A percentile compares a stretch with the other conserved stretches of the same genome.
phyloP scores from a whole-genome alignment of 306 rosid species.

The Sindora glabra region DNA sequence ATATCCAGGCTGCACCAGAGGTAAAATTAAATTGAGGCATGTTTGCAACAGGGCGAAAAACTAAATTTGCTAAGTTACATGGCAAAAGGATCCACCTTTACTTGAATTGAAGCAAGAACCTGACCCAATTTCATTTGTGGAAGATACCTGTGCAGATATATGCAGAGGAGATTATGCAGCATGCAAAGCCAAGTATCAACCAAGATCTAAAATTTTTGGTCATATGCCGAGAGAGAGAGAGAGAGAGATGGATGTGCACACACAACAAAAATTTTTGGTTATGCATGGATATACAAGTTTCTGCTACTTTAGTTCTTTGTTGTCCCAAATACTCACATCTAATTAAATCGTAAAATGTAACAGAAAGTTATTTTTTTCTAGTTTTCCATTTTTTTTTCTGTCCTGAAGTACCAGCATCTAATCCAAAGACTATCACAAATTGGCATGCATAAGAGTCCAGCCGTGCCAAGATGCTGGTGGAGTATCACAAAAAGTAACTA shows the following conservation, averaged over 20 bases:
- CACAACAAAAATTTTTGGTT: too few relatives aligned
- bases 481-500: neutral
- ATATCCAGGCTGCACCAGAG: conserved; percentile 70
- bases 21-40: conserved; percentile 8
- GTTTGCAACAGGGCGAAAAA: neutral
- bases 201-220: neutral
- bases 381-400: too few relatives aligned
- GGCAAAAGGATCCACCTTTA: conserved; percentile 43
- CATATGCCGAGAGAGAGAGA: too few relatives aligned
- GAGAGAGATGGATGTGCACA: too few relatives aligned
- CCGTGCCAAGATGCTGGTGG: neutral
- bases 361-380: too few relatives aligned
- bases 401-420: too few relatives aligned
- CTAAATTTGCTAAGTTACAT: conserved; percentile 6
- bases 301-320: too few relatives aligned
- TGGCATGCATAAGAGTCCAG: neutral
- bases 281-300: too few relatives aligned
- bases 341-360: too few relatives aligned
- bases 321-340: too few relatives aligned
- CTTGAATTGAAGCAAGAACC: conserved; percentile 52
- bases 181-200: too few relatives aligned
- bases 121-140: conserved; percentile 60
- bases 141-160: conserved; percentile 48
- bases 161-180: conserved; percentile 1
- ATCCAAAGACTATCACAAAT: neutral